A percentile compares a stretch with the other conserved stretches of the same genome.
Evolutionary conservation across 1,139 yeast genomes (phyloP).

Genomic region (Candida sanyaensis): DNA sequence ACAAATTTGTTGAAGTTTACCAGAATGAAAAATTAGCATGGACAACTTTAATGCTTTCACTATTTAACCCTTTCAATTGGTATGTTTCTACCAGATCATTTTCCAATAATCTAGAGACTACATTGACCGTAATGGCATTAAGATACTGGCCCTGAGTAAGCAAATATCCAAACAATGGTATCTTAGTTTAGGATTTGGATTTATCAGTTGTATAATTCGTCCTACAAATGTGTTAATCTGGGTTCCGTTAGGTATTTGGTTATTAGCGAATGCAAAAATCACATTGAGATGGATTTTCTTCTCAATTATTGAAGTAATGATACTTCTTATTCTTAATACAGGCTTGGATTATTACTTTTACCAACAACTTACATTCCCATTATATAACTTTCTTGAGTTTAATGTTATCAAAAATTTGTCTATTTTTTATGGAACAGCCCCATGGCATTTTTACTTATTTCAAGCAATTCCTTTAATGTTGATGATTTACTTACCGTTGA

Average conservation of each 20-base stretch:
- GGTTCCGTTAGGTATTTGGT: constrained; percentile 54
- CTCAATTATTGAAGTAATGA: constrained; percentile 17
- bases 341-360: constrained; percentile 64
- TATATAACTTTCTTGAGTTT: constrained; percentile 69
- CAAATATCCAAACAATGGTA: constrained; percentile 17
- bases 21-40: constrained; percentile 42
- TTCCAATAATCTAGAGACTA: constrained; percentile 80
- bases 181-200: constrained; percentile 45
- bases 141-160: constrained; percentile 67
- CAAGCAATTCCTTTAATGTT: constrained; percentile 83
- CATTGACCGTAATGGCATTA: constrained; percentile 69
- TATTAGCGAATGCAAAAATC: constrained; percentile 6
- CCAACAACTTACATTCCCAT: constrained; percentile 59
- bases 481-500: constrained; percentile 66
- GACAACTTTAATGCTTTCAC: constrained; percentile 51
- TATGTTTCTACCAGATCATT: constrained; percentile 80
- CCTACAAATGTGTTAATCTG: constrained; percentile 85
- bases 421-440: constrained; percentile 80
- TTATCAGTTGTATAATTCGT: constrained; percentile 64
- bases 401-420: constrained; percentile 75
- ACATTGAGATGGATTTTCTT: constrained; percentile 14
- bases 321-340: constrained; percentile 35
- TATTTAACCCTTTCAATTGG: constrained; percentile 83
- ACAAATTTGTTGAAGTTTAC: constrained; percentile 44
- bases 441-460: constrained; percentile 80